phyloP scores from a whole-genome alignment of 495 filamentous ascomycete genomes.

The Talaromyces stipitatus region DNA sequence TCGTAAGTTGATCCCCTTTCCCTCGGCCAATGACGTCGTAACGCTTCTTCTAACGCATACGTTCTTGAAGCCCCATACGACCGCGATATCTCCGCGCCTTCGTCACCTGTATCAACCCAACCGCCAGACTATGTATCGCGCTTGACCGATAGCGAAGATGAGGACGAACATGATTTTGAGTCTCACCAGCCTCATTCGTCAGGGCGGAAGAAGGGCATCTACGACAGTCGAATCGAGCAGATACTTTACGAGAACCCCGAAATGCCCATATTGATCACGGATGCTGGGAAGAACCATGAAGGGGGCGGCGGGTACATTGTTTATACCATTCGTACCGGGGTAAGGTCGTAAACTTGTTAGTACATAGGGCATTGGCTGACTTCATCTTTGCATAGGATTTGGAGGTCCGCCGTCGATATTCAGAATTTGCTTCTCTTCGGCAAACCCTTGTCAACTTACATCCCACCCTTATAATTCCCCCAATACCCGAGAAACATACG shows the following conservation, averaged over 20 bases:
- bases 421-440: conserved; percentile 90
- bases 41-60: conserved; percentile 10
- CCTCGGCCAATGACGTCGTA: conserved; percentile 3
- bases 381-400: conserved; percentile 56
- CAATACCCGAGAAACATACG: conserved; percentile 96
- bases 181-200: conserved; percentile 30
- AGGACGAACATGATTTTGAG: conserved; percentile 47
- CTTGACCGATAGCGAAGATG: conserved; percentile 53
- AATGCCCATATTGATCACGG: conserved; percentile 78
- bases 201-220: conserved; percentile 68
- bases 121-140: conserved; percentile 53
- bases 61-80: conserved; percentile 31
- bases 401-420: conserved; percentile 90
- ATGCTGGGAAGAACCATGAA: conserved; percentile 92
- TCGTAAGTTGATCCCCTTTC: conserved; percentile 25
- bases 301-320: conserved; percentile 87
- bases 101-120: conserved; percentile 34
- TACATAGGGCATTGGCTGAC: not conserved
- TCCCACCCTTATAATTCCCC: conserved; percentile 88
- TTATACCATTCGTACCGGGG: conserved; percentile 92
- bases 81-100: conserved; percentile 37
- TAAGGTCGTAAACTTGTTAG: conserved; percentile 35
- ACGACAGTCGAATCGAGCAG: conserved; percentile 92
- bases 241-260: conserved; percentile 92
- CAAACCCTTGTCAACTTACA: conserved; percentile 84